Base-by-base conservation (phyloP, 306 rosid genomes). In the Luffa acutangula region DNA sequence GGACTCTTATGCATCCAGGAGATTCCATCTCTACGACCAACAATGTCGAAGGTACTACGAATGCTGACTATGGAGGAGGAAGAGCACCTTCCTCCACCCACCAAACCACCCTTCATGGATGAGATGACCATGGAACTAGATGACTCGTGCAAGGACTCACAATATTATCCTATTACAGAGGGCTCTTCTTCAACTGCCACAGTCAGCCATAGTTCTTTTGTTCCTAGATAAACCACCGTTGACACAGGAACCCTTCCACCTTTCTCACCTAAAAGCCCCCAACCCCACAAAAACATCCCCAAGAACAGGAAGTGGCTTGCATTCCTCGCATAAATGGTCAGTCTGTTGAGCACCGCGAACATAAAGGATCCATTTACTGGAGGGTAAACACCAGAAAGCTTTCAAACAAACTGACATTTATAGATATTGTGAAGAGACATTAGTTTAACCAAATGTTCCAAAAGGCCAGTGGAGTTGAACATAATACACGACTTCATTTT, bases 1-100 rank as follows among this genome's bases (percentile, higher is more conserved):
- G 99, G 97, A 80, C 91, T 95, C 75, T 64, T 93, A 46, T 95
- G 98, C 89, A 89, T 90, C 77, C 99, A 95, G 84, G 97, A 95
- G 90, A 83, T 72, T 60, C 84, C 88, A 46, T 84, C 94, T 2
- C 75, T 90, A 42, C 80, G 97, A 80, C 99, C 98, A 84, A 82
- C 87, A 41, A 95, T 93, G 96, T 91, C 93, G 60, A 95, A 80
- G 89, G 87, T 86, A 6, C 81, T 95, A 11, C 86, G 83, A 79
- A 95, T 93, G 96, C 86, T 95, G 69, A 90, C 89, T 41, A 89
- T 82, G 79, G 85, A 84, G 75, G 95, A 92, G 73, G 97, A 92
- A 80, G 91, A 86, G 83, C 51, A 49, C 25, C 94, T 90, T 43
- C 93, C 89, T 37, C 85, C 93, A 60, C 99, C 99, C 53, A 85